These are phyloP conservation scores for Candida frijolesensis DNA, from an alignment of 1,139 yeast genomes.

Conservation along the genomic window DNA sequence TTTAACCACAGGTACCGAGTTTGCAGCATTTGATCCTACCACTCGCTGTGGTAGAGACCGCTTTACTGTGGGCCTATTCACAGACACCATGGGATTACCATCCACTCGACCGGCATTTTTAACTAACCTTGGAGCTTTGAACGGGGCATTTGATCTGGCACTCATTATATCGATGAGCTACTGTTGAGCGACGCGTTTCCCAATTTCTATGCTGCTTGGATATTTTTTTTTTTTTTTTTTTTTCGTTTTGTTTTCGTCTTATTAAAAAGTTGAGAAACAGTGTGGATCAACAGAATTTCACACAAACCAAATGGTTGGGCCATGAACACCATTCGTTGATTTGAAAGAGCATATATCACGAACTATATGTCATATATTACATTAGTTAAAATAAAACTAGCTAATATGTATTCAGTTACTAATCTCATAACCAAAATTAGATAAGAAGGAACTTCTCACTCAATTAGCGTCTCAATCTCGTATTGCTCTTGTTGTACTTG, in stretches of 20 bases:
- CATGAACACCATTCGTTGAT: background rate
- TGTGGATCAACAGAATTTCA: background rate
- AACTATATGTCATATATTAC: background rate
- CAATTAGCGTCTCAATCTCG: background rate
- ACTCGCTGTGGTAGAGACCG: background rate
- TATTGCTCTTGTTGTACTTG: background rate
- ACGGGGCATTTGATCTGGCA: constrained; percentile 32
- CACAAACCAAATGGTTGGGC: background rate
- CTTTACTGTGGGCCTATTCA: background rate
- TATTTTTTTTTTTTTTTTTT: constrained; percentile 1
- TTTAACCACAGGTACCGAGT: constrained; percentile 1
- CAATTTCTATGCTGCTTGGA: background rate
- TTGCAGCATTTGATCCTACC: constrained; percentile 1
- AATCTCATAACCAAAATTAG: background rate
- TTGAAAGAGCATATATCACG: background rate
- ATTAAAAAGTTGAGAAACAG: background rate
- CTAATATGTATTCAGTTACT: background rate
- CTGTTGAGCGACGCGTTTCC: background rate
- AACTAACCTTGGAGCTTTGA: constrained; percentile 36
- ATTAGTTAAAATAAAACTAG: background rate
- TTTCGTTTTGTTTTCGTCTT: background rate
- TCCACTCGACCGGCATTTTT: constrained; percentile 2
- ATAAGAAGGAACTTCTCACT: background rate
- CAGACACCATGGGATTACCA: background rate
- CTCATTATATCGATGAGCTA: constrained; percentile 7